phyloP scores from a whole-genome alignment of 169 alveolate genomes.

The Pseudocohnilembus persalinus region DNA sequence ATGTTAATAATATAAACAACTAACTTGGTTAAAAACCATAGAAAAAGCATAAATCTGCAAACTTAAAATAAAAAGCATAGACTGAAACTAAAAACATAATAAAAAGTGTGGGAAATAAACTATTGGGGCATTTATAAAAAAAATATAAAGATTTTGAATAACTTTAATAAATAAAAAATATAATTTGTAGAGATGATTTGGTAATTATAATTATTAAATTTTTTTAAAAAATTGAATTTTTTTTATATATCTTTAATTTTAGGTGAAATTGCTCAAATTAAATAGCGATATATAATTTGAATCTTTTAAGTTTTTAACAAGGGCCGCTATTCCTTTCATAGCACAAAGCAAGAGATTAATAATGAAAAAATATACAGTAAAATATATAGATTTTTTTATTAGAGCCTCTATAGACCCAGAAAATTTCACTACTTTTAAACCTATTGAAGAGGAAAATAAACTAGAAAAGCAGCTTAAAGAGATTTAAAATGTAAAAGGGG shows the following conservation, averaged over 20 bases:
- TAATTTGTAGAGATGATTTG: neutral
- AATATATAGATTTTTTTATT: neutral
- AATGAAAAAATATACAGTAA: neutral
- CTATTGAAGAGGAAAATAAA: neutral
- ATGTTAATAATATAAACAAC: too few relatives aligned
- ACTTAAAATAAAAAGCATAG: neutral
- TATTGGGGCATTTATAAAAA: too few relatives aligned
- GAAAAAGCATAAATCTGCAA: too few relatives aligned
- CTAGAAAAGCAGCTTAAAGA: too few relatives aligned
- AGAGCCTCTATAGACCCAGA: neutral
- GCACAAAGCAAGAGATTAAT: neutral
- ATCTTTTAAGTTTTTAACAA: neutral
- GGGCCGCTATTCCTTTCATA: neutral
- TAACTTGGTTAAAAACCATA: too few relatives aligned
- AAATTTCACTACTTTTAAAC: neutral
- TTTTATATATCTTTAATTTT: too few relatives aligned
- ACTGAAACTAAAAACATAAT: neutral
- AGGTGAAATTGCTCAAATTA: neutral
- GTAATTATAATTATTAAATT: neutral
- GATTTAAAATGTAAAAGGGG: too few relatives aligned
- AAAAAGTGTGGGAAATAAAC: neutral
- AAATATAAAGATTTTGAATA: neutral
- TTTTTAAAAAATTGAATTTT: too few relatives aligned
- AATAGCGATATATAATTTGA: neutral
- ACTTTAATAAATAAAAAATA: too few relatives aligned